Base-by-base conservation (phyloP, 306 rosid genomes). In the Ormosia semicastrata region DNA sequence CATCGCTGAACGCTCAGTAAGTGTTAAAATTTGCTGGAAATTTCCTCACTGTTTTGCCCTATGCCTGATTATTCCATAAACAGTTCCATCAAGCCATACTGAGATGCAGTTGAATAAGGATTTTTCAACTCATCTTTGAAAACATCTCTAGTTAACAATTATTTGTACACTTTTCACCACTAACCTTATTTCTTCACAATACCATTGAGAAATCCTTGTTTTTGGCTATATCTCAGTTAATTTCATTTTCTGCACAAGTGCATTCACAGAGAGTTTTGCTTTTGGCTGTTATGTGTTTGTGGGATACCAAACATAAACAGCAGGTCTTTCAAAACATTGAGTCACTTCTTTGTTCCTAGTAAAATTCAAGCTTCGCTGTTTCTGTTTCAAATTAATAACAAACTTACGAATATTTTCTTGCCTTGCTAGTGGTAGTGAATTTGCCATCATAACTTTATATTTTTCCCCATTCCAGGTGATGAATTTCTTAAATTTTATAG, bases 1-100 rank as follows among this genome's bases (percentile, higher is more conserved):
- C 85, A 95, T 95, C n/a, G 98, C 99, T 7, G 97, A 93, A 59
- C 98, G 99, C 75, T 95, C 99, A 0, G 99, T 92, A 85, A 91
- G 97, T 85, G 60, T 76, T 84, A 33, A 34, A 39, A 6, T 76
- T 75, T 65, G 7, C 57, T 53, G 17, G 13, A 50, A 13, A 62
- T 78, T 49, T 15, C 34, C 65, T 58, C 9, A 4, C 52, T 82
- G 52, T 39, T 79, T 81, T 75, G 39, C 66, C 63, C 37, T 71
- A 60, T 58, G n/a, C n/a, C 34, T 32, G 33, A 62, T 50, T n/a
- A n/a, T n/a, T 58, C n/a, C 52, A 6, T 29, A 56, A 39, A 15
- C 64, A 32, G 7, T 40, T 46, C 53, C 80, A 63, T 71, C 80
- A 47, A 37, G 30, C 68, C 14, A 18, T 76, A 52, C 60, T 75